phyloP scores from a whole-genome alignment of 495 filamentous ascomycete species.

The Aspergillus wentii region DNA sequence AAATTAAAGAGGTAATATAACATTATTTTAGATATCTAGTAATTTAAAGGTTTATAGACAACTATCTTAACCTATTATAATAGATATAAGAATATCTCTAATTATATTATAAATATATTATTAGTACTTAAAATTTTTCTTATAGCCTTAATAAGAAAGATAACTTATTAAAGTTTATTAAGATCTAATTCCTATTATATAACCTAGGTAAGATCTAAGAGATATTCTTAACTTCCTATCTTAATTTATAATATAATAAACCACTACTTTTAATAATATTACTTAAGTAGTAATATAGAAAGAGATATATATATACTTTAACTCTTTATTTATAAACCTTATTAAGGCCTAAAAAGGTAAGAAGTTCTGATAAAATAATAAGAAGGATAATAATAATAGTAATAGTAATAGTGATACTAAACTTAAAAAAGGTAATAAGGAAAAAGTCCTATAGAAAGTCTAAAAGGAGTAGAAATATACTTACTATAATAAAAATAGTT shows the following conservation, averaged over 20 bases:
- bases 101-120: background rate
- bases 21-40: too few species aligned
- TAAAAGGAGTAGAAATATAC: background rate
- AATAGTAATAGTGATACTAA: background rate
- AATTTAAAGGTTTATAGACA: too few species aligned
- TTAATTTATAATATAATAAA: background rate
- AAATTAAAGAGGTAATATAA: too few species aligned
- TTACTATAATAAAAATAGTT: background rate
- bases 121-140: background rate
- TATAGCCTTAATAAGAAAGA: background rate
- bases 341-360: background rate
- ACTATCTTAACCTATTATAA: too few species aligned
- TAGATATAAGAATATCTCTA: background rate
- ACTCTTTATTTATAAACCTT: background rate
- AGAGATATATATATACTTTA: background rate
- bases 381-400: background rate
- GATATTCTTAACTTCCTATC: background rate
- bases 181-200: background rate
- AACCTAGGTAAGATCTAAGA: background rate
- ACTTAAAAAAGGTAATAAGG: background rate
- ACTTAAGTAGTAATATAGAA: background rate
- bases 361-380: background rate
- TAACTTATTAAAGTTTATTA: background rate
- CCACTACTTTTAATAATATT: background rate
- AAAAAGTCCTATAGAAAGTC: background rate